Evolutionary conservation across 2,329 filamentous ascomycete genomes (phyloP).

Genomic region (Alternaria dauci): DNA sequence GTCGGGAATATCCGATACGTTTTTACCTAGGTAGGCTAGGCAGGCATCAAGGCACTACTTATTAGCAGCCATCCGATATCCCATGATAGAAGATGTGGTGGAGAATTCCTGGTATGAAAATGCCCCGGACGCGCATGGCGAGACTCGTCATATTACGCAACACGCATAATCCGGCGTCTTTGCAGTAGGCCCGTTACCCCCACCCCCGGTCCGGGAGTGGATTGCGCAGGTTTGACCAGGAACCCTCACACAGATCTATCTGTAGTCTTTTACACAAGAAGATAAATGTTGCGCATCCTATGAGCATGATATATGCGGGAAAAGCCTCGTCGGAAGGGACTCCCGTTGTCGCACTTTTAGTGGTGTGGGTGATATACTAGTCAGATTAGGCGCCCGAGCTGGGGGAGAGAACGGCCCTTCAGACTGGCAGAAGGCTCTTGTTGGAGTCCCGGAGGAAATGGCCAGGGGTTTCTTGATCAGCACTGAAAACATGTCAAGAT

Average conservation of each 20-base stretch:
- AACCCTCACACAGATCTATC: background rate
- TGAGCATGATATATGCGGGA: background rate
- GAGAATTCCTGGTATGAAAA: background rate
- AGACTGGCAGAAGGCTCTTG: background rate
- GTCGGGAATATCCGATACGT: background rate
- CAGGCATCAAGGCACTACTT: background rate
- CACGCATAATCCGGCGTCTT: background rate
- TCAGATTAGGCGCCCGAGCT: background rate
- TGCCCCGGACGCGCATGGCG: background rate
- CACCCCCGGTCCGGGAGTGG: background rate
- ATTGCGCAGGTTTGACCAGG: background rate
- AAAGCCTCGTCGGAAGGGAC: background rate
- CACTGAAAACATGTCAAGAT: background rate
- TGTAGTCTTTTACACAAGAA: background rate
- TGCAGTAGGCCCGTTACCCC: background rate
- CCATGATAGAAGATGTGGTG: background rate
- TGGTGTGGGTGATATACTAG: background rate
- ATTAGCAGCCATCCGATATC: background rate
- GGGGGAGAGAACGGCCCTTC: constrained; percentile 2
- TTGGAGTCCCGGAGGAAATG: background rate
- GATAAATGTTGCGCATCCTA: background rate
- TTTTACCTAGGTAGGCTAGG: background rate
- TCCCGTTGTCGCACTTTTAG: background rate
- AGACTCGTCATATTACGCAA: background rate
- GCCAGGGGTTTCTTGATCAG: background rate